A percentile compares a stretch with the other conserved stretches of the same genome.
Evolutionary conservation across 78 protist genomes (phyloP).

Genomic region (Dictyostelium citrinum): DNA sequence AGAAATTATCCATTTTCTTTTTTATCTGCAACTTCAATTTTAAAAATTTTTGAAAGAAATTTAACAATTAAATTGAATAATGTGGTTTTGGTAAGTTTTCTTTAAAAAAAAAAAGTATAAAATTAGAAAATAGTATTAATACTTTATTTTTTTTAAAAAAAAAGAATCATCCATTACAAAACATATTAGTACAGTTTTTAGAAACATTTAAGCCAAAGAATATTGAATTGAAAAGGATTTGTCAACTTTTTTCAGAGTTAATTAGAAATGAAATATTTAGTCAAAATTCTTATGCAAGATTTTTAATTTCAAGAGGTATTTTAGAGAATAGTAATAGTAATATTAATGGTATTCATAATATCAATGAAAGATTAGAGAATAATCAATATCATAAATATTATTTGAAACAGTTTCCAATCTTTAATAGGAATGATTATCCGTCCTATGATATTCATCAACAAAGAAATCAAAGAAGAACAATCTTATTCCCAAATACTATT

Average conservation of each 20-base stretch:
- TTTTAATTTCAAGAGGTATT: conserved; percentile 59
- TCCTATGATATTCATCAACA: conserved; percentile 47
- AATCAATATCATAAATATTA: conserved; percentile 34
- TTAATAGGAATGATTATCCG: conserved; percentile 56
- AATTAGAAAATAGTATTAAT: neutral
- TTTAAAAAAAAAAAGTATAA: too few species aligned
- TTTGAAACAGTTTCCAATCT: conserved; percentile 50
- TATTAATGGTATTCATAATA: neutral
- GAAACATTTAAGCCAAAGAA: conserved; percentile 16
- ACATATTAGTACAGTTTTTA: conserved; percentile 48
- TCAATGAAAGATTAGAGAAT: neutral
- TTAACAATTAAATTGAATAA: neutral
- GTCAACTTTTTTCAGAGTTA: conserved; percentile 49
- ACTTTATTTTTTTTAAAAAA: neutral
- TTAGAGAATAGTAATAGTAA: neutral
- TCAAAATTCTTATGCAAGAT: conserved; percentile 72
- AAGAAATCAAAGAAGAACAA: conserved; percentile 71
- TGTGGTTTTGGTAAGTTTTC: neutral
- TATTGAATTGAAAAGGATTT: conserved; percentile 20
- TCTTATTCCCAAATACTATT: neutral
- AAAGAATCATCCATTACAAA: conserved; percentile 50
- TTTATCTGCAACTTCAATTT: conserved; percentile 39
- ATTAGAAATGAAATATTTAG: conserved; percentile 32
- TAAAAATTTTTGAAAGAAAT: conserved; percentile 38
- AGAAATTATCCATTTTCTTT: conserved; percentile 25